Percentiles rank a stretch among this genome's conserved stretches.
These are phyloP conservation scores for Stagonosporopsis chrysanthemi DNA, from an alignment of 2,329 filamentous ascomycete genomes.

Conservation along the genomic window DNA sequence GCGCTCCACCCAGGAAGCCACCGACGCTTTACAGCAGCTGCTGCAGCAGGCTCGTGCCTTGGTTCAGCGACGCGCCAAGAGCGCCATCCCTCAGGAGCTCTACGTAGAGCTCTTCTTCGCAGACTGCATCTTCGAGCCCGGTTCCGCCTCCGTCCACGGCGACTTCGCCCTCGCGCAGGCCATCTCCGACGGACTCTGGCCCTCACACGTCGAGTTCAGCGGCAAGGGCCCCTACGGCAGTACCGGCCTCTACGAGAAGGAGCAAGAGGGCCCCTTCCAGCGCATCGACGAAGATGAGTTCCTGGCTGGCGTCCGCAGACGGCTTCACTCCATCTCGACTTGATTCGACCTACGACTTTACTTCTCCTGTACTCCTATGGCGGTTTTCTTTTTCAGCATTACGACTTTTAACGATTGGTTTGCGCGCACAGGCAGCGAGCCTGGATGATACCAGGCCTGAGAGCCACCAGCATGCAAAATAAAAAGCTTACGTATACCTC, in stretches of 20 bases:
- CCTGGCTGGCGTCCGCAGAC: constrained; percentile 46
- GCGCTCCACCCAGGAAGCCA: constrained; percentile 46
- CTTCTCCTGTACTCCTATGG: constrained; percentile 34
- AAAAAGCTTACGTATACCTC: constrained; percentile 26
- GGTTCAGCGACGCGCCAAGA: constrained; percentile 49
- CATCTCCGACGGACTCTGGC: constrained; percentile 53
- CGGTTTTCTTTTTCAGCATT: constrained; percentile 21
- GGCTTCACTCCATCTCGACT: constrained; percentile 48
- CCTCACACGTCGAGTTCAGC: constrained; percentile 44
- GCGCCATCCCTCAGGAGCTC: constrained; percentile 49
- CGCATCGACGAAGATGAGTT: constrained; percentile 51
- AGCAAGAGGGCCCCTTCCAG: constrained; percentile 53
- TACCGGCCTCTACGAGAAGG: constrained; percentile 59
- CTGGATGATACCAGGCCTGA: constrained; percentile 46
- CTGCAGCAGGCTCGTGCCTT: constrained; percentile 54
- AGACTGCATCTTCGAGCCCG: constrained; percentile 60
- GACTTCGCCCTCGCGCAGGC: constrained; percentile 57
- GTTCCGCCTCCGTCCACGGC: constrained; percentile 56
- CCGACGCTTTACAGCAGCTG: constrained; percentile 49
- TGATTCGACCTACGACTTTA: constrained; percentile 34
- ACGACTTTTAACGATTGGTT: constrained; percentile 38
- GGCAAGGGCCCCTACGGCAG: constrained; percentile 60
- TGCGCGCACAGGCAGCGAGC: constrained; percentile 37
- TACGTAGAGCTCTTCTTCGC: constrained; percentile 60
- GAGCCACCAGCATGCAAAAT: constrained; percentile 33